Evolutionary conservation across 2,329 filamentous ascomycete genomes (phyloP).

Genomic region (Ophiocordyceps camponoti-floridani): DNA sequence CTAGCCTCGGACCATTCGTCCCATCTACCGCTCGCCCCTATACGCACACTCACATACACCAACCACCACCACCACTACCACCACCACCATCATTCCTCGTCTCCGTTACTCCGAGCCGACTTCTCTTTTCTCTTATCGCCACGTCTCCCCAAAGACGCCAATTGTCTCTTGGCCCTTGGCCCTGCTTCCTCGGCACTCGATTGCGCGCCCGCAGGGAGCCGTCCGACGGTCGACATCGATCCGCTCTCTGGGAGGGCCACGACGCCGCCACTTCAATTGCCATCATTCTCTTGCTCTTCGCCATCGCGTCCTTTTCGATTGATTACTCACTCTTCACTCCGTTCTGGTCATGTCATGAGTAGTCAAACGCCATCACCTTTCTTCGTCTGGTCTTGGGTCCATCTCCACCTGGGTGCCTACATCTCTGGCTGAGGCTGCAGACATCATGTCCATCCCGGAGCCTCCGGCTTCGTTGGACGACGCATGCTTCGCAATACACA

Average conservation of each 20-base stretch:
- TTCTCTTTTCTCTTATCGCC: background rate
- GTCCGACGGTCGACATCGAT: background rate
- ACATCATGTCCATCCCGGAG: slow-evolving; percentile 56
- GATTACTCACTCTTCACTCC: background rate
- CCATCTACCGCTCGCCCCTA: background rate
- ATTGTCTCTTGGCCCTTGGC: background rate
- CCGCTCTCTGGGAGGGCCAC: background rate
- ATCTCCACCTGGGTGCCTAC: background rate
- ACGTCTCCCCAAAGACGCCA: background rate
- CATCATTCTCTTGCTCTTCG: background rate
- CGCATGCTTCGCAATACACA: slow-evolving; percentile 65
- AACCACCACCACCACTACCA: background rate
- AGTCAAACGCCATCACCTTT: background rate
- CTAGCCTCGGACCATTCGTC: no score
- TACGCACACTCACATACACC: background rate
- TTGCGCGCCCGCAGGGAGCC: background rate
- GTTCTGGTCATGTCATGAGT: slow-evolving; percentile 1
- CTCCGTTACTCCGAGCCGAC: no score
- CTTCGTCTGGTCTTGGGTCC: background rate
- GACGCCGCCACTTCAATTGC: background rate
- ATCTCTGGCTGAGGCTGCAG: slow-evolving; percentile 6
- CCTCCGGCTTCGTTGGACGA: slow-evolving; percentile 53
- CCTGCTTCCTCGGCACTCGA: background rate
- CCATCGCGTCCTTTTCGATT: background rate
- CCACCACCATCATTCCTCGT: no score